A percentile compares a stretch with the other conserved stretches of the same genome.
Evolutionary conservation across 2,329 filamentous ascomycete species (phyloP).

Genomic region (Aspergillus carbonarius): DNA sequence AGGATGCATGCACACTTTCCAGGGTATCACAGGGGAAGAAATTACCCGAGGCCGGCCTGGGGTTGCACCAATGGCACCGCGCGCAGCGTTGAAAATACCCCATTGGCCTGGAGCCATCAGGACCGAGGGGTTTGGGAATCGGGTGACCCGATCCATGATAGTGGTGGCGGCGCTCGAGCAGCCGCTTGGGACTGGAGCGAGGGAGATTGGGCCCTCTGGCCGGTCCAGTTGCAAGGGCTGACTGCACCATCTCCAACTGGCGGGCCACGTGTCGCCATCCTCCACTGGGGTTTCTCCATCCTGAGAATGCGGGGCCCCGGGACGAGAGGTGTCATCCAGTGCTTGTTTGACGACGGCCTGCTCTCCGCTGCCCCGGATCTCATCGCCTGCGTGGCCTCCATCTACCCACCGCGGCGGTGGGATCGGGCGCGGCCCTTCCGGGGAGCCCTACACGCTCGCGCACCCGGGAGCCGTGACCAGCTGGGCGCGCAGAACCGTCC

Average conservation of each 20-base stretch:
- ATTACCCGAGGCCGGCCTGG: neutral
- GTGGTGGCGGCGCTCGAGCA: neutral
- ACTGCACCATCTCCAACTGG: no score
- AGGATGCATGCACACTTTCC: no score
- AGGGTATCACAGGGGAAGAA: neutral
- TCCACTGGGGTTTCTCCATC: no score
- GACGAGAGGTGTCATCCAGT: neutral
- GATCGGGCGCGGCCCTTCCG: no score
- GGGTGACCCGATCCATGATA: neutral
- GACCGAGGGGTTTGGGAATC: no score
- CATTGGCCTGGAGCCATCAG: neutral
- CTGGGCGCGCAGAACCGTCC: no score
- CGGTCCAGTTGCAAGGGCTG: no score
- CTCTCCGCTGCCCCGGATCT: neutral
- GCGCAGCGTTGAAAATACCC: neutral
- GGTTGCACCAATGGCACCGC: neutral
- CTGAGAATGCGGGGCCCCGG: slow-evolving; percentile 3
- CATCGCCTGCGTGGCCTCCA: no score
- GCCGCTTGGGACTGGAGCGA: neutral
- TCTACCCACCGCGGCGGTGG: no score
- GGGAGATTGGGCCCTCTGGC: no score
- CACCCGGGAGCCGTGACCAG: no score
- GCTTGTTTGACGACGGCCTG: neutral
- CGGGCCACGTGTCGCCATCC: neutral
- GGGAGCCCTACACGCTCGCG: no score